Base-by-base conservation (phyloP, 139 green algal genomes). In the Diplosphaera chodatii region DNA sequence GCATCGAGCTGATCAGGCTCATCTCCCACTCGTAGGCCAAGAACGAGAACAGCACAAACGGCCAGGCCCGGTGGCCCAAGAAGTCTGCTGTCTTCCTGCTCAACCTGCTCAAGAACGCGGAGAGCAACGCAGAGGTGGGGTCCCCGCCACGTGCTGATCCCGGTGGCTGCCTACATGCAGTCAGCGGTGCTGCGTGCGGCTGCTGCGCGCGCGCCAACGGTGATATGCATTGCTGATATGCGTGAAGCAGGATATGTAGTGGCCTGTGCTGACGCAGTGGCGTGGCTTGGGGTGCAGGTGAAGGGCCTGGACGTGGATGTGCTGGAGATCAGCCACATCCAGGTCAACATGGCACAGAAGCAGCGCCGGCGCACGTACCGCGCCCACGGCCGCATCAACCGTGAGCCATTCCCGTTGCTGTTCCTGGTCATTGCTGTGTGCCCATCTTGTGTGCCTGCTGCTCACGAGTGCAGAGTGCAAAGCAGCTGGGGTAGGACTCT, bases 321-420 rank as follows among this genome's bases (percentile, higher is more conserved):
- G 55, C 83, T 98, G 72, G 84, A 83, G 76, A 87, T 99, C 66
- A 87, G 80, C 33, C 94, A 99, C 89, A 95, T 99, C 77, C 92
- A 98, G 86, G 94, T 98, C 55, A 98, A 99, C 84, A 79, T 93
- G 79, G 96, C 96, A 33, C 90, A 94, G 87, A 88, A 92, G 77
- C 91, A 97, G 80, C 87, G 95, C 69, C 86, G 96, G 69, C 84
- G 94, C 64, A 99, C 96, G 1, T 99, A 99, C 93, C 86, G 96
- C 32, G 96, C 96, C 0, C 96, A 99, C 84, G 96, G 96, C 80
- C 92, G 94, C 79, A 95, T 97, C 85, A 97, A 97, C 85, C 89
- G 78, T 84, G 56, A 69, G 78, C 72, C 2, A 18, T 25, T 25
- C 13, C 37, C 6, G 37, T 10, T 48, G 37, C 6, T 48, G 37